Conservation (phyloP, 805 yeast genomes). For the Metschnikowia cerradonensis region DNA sequence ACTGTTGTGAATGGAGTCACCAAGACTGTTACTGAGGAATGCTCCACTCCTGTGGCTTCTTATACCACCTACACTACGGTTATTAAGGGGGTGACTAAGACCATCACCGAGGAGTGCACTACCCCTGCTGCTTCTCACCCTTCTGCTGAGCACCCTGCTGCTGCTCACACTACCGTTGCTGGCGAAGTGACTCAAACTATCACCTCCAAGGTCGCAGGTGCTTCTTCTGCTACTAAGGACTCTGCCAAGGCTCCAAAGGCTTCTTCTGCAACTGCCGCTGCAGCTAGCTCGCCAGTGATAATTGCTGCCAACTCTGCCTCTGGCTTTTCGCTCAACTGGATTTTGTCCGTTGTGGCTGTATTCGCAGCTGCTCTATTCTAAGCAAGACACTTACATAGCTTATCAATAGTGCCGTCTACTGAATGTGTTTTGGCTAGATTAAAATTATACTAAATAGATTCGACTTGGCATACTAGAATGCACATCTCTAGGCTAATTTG, state of each 20-base stretch:
- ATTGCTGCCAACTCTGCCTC: slow-evolving; percentile 4
- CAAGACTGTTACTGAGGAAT: slow-evolving; percentile 6
- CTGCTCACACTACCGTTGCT: slow-evolving; percentile 1
- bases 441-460: too few species aligned
- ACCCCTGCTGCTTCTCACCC: not conserved
- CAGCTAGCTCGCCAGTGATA: not conserved
- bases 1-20: slow-evolving; percentile 7
- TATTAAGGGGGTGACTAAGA: not conserved
- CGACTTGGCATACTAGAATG: too few species aligned
- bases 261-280: slow-evolving; percentile 2
- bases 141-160: not conserved
- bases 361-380: slow-evolving; percentile 1
- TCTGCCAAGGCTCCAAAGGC: not conserved
- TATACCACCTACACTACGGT: slow-evolving; percentile 11
- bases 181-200: not conserved
- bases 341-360: not conserved
- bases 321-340: not conserved
- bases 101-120: slow-evolving; percentile 3
- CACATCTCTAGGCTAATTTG: too few species aligned
- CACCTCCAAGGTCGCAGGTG: not conserved
- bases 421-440: too few species aligned
- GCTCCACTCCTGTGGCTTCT: not conserved
- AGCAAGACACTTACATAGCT: too few species aligned
- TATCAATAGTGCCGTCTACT: not conserved
- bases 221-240: too few species aligned